Percentiles rank a stretch among this genome's conserved stretches.
These are phyloP conservation scores for Avena insularis DNA, from an alignment of 176 grass and related monocot genomes.

Conservation along the genomic window DNA sequence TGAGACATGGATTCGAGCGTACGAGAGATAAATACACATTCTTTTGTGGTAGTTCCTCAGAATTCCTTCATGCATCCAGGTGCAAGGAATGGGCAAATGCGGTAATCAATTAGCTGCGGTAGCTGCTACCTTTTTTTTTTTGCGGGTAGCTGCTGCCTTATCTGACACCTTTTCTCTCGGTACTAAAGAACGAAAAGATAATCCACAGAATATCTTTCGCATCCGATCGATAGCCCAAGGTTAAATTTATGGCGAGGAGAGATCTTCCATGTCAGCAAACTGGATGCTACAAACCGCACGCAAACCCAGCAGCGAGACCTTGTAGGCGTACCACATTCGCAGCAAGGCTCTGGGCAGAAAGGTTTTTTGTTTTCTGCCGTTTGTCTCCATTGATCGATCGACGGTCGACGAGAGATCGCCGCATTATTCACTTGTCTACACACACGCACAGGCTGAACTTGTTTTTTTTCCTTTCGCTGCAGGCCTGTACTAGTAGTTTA, in stretches of 20 bases:
- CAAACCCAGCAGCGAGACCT: constrained; percentile 14
- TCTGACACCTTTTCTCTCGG: neutral
- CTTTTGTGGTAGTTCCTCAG: neutral
- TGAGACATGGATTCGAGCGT: constrained; percentile 21
- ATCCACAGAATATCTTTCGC: neutral
- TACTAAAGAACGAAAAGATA: neutral
- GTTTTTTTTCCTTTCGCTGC: neutral
- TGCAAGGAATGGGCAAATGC: constrained; percentile 39
- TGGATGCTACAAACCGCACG: neutral
- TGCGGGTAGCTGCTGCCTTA: neutral
- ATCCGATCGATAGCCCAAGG: neutral
- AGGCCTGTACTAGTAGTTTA: neutral
- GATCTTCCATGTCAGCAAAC: neutral
- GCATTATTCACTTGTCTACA: neutral
- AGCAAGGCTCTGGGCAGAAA: neutral
- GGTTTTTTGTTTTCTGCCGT: constrained; percentile 11
- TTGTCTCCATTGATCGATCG: neutral
- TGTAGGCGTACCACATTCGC: neutral
- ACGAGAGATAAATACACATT: neutral
- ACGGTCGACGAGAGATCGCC: too few relatives aligned
- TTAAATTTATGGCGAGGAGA: neutral
- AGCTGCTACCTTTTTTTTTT: neutral
- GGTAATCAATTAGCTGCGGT: neutral
- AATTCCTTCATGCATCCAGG: neutral
- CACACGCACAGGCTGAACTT: neutral